Evolutionary conservation across 1,284 basidiomycete genomes (phyloP), one percentile per base, ranked within the genome.

Genomic region (Moesziomyces globuligerus): DNA sequence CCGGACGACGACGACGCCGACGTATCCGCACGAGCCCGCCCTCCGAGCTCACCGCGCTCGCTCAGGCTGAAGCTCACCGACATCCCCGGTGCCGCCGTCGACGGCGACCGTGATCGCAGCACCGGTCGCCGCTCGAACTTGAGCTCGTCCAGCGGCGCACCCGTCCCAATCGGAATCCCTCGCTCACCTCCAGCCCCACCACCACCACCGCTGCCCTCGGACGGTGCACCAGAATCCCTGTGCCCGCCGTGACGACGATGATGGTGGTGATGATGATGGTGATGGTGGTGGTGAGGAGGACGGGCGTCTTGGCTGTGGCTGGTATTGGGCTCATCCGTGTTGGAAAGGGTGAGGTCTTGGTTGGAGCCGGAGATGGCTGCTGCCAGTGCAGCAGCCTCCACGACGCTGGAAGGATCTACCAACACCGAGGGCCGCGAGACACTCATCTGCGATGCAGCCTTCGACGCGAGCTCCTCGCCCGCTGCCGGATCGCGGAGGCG

Each of bases 81-180:
- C 20, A 74, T 54, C 7, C 47, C 56, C 3, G 67, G 48, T 21
- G n/a, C 42, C 4, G 52, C 62, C 2, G 53, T 71, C 2, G 71
- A 74, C 0, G 75, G 75, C 10, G 72, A 74, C 7, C 75, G 58
- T 1, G 75, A 78, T n/a, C 75, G 66, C 3, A 68, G 64, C 3
- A 78, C 68, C 1, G 64, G 74, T 25, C 75, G 53, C 41, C 75
- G 67, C 46, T 78, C 74, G 39, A 78, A 78, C 17, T 66, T 64
- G 34, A 78, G 60, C 28, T 70, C 64, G 41, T 62, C 50, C 21
- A 66, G 48, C 4, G 36, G 46, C 11, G 43, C 38, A 15, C 50
- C 41, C 1, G 48, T 41, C 3, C 43, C 39, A 47, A 57, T 62
- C 0, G 59, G 48, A 11, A 55, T 48, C 3, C 48, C 47, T 15